Conservation (phyloP, 768 basidiomycete genomes). For the Cyathus striatus region DNA sequence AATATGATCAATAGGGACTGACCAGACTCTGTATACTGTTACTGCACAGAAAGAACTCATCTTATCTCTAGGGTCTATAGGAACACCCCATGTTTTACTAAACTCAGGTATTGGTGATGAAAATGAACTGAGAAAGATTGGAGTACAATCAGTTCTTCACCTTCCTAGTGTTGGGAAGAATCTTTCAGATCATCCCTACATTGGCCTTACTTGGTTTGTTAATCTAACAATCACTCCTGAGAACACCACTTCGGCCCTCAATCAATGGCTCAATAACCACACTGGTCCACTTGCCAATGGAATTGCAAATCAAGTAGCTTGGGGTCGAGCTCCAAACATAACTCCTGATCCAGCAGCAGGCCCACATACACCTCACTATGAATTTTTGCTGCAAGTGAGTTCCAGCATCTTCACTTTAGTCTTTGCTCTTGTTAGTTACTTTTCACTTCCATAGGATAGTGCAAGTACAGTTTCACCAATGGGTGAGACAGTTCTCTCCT, state of each 20-base stretch:
- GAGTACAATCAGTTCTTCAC: conserved; percentile 10
- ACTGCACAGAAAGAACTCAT: conserved; percentile 46
- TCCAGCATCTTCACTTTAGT: not conserved
- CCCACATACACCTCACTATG: conserved; percentile 12
- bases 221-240: no score
- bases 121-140: conserved; percentile 8
- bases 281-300: not conserved
- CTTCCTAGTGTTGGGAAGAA: conserved; percentile 18
- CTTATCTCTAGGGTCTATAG: conserved; percentile 22
- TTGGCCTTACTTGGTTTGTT: conserved; percentile 10
- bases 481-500: no score
- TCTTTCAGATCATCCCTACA: conserved; percentile 14
- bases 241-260: no score
- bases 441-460: no score
- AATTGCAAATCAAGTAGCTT: not conserved
- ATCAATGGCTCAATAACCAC: not conserved
- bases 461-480: no score
- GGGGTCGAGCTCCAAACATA: conserved; percentile 6
- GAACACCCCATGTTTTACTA: conserved; percentile 17
- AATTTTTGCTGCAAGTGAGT: conserved; percentile 19
- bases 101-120: conserved; percentile 19
- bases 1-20: not conserved
- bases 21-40: conserved; percentile 1
- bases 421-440: no score
- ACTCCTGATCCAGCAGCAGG: conserved; percentile 9